Evolutionary conservation across 768 basidiomycete genomes (phyloP).

Genomic region (Leccinellum luteum): DNA sequence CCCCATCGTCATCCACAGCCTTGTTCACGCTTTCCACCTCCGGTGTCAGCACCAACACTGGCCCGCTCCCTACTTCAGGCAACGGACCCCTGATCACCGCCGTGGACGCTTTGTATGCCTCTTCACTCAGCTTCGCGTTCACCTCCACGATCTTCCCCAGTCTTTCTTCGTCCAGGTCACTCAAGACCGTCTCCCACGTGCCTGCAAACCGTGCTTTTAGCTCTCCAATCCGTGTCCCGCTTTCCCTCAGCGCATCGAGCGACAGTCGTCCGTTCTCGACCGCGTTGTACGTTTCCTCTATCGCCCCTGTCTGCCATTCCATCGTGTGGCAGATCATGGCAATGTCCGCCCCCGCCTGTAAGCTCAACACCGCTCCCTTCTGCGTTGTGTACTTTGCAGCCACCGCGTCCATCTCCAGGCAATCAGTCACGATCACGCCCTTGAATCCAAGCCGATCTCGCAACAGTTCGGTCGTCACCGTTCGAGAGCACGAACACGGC

Average conservation of each 20-base stretch:
- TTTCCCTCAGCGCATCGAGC: slow-evolving; percentile 36
- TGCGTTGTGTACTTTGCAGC: slow-evolving; percentile 37
- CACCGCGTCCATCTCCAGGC: slow-evolving; percentile 75
- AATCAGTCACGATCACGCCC: slow-evolving; percentile 70
- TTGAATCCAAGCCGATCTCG: slow-evolving; percentile 49
- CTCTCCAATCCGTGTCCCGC: slow-evolving; percentile 43
- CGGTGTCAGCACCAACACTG: slow-evolving; percentile 54
- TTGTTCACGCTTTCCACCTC: slow-evolving; percentile 54
- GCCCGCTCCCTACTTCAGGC: slow-evolving; percentile 31
- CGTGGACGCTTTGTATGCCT: slow-evolving; percentile 47
- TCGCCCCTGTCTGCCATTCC: slow-evolving; percentile 48
- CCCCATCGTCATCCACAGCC: slow-evolving; percentile 59
- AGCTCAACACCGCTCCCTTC: slow-evolving; percentile 50
- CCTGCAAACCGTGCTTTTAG: slow-evolving; percentile 55
- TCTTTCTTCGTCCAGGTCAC: slow-evolving; percentile 25
- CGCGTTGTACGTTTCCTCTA: slow-evolving; percentile 52
- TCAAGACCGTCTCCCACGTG: slow-evolving; percentile 41
- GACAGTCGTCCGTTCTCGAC: slow-evolving; percentile 43
- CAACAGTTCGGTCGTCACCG: slow-evolving; percentile 52
- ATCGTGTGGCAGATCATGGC: slow-evolving; percentile 73
- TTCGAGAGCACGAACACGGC: slow-evolving; percentile 57
- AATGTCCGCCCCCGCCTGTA: slow-evolving; percentile 68
- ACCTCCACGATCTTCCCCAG: slow-evolving; percentile 32
- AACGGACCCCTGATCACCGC: slow-evolving; percentile 44
- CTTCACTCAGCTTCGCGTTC: slow-evolving; percentile 42